Conservation (phyloP, 208 protist species). For the Porcisia deanei region DNA sequence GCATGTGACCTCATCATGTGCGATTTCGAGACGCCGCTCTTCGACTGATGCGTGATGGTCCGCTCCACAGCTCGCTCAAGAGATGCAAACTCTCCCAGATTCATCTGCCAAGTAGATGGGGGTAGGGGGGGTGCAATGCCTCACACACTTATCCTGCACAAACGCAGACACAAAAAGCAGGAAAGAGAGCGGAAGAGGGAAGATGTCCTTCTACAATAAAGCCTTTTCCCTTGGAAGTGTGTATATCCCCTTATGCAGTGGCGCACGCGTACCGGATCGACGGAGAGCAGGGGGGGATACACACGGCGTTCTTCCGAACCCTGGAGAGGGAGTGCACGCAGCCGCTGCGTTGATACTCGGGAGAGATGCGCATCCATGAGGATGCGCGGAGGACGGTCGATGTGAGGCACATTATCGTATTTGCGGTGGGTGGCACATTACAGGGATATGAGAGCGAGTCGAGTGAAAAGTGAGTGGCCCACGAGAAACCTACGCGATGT, state of each 20-base stretch:
- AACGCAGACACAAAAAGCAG: no score
- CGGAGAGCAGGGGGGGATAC: no score
- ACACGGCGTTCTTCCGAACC: background rate
- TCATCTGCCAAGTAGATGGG: background rate
- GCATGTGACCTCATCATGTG: background rate
- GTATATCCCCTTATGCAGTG: background rate
- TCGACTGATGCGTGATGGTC: conserved; percentile 10
- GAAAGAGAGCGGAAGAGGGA: background rate
- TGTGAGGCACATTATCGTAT: no score
- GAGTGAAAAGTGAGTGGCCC: no score
- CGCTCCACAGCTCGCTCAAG: conserved; percentile 4
- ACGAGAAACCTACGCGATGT: no score
- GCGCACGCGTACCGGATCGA: background rate
- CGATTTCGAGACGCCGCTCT: background rate
- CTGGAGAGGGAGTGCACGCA: no score
- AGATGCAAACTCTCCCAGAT: background rate
- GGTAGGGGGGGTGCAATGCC: background rate
- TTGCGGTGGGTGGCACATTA: no score
- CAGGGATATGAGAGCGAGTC: no score
- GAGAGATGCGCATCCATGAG: no score
- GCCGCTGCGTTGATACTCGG: no score
- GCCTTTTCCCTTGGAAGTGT: background rate
- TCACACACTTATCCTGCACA: background rate
- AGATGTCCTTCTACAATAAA: background rate
- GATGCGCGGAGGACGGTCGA: no score